phyloP scores from a whole-genome alignment of 305 asterid genomes.

The Rubia peregrina region DNA sequence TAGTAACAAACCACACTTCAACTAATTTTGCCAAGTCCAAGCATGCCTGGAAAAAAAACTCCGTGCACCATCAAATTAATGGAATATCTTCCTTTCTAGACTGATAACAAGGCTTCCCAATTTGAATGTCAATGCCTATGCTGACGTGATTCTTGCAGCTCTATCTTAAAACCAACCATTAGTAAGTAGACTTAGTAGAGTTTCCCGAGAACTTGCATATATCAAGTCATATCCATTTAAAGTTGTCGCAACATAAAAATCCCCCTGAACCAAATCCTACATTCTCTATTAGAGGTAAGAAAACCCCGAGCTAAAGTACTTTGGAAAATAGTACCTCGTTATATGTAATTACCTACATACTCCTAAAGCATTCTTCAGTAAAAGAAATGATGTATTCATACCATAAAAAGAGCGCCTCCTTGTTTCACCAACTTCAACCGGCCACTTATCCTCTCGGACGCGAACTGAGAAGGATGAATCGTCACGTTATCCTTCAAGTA shows the following conservation, averaged over 20 bases:
- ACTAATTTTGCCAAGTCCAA: background rate
- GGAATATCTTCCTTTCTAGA: too few relatives aligned
- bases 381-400: constrained; percentile 21
- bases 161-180: too few relatives aligned
- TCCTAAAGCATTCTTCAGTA: background rate
- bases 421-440: constrained; percentile 92
- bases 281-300: background rate
- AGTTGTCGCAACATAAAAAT: background rate
- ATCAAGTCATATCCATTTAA: too few relatives aligned
- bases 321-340: background rate
- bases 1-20: background rate
- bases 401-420: constrained; percentile 73
- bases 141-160: too few relatives aligned
- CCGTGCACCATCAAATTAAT: too few relatives aligned
- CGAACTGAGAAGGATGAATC: constrained; percentile 86
- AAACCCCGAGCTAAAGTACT: background rate
- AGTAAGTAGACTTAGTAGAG: too few relatives aligned
- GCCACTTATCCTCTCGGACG: constrained; percentile 91
- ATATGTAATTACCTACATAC: too few relatives aligned
- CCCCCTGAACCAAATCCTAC: background rate
- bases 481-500: constrained; percentile 88
- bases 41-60: too few relatives aligned
- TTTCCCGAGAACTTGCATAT: too few relatives aligned
- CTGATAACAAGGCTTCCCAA: too few relatives aligned
- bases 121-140: too few relatives aligned